Conservation (phyloP, 257 asterid species). For the Coffea canephora region DNA sequence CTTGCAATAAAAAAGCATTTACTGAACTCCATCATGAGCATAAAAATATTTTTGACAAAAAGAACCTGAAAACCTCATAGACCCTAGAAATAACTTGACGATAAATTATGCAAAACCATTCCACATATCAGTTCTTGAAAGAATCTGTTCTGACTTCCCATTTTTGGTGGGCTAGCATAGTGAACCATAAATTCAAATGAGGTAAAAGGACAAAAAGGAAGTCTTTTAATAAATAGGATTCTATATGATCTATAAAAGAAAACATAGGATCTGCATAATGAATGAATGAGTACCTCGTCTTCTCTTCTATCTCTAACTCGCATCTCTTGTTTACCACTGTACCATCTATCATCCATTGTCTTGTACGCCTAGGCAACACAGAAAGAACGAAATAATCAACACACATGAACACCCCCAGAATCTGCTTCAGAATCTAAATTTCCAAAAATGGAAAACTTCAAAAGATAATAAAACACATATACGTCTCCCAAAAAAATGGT, state of each 20-base stretch:
- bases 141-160: not conserved
- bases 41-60: not conserved
- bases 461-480: not conserved
- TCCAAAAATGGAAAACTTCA: not conserved
- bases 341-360: slow-evolving; percentile 68
- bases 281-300: slow-evolving; percentile 47
- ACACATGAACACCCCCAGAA: not conserved
- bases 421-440: slow-evolving; percentile 2
- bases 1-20: not conserved
- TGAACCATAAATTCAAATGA: not conserved
- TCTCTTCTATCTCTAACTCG: slow-evolving; percentile 47
- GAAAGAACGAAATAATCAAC: slow-evolving; percentile 8
- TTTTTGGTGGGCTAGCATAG: not conserved
- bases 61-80: not conserved
- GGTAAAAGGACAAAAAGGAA: not conserved
- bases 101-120: not conserved
- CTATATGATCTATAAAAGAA: not conserved
- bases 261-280: not conserved
- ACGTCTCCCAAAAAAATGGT: not conserved
- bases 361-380: slow-evolving; percentile 13
- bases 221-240: not conserved
- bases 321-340: slow-evolving; percentile 58
- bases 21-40: not conserved
- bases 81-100: not conserved
- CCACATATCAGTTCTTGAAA: not conserved